Evolutionary conservation across 2,329 filamentous ascomycete genomes (phyloP).

Genomic region (Diaporthe aspalathi): DNA sequence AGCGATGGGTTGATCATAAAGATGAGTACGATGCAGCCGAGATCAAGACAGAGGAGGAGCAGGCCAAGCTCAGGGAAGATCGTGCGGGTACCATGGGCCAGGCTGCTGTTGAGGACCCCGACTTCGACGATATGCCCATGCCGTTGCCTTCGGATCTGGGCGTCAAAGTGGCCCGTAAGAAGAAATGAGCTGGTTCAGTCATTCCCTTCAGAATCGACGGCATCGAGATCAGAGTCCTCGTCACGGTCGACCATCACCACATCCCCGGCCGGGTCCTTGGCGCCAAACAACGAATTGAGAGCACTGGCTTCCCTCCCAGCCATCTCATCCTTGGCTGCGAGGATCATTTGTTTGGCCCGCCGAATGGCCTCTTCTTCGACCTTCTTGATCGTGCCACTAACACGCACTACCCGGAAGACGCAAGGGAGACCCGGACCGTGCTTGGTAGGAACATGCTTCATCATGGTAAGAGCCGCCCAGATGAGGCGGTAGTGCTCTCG

Average conservation of each 20-base stretch:
- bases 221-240: slow-evolving; percentile 58
- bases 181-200: slow-evolving; percentile 56
- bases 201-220: slow-evolving; percentile 59
- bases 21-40: slow-evolving; percentile 89
- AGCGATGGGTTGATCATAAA: slow-evolving; percentile 93
- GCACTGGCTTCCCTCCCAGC: slow-evolving; percentile 50
- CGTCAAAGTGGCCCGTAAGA: slow-evolving; percentile 78
- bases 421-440: slow-evolving; percentile 68
- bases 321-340: slow-evolving; percentile 69
- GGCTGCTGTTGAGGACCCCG: slow-evolving; percentile 46
- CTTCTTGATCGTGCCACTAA: slow-evolving; percentile 93
- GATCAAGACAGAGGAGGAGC: slow-evolving; percentile 78
- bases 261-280: slow-evolving; percentile 47
- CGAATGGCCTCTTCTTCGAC: slow-evolving; percentile 90
- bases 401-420: slow-evolving; percentile 84
- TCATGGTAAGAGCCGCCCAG: slow-evolving; percentile 89
- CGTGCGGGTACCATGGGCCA: slow-evolving; percentile 50
- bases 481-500: slow-evolving; percentile 86
- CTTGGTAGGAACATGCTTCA: slow-evolving; percentile 74
- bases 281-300: slow-evolving; percentile 47
- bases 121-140: slow-evolving; percentile 60
- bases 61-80: slow-evolving; percentile 65
- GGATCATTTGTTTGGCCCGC: slow-evolving; percentile 77
- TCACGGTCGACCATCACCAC: slow-evolving; percentile 56
- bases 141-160: slow-evolving; percentile 68